Base-by-base conservation (phyloP, 768 basidiomycete species). In the Amanita fuliginea region DNA sequence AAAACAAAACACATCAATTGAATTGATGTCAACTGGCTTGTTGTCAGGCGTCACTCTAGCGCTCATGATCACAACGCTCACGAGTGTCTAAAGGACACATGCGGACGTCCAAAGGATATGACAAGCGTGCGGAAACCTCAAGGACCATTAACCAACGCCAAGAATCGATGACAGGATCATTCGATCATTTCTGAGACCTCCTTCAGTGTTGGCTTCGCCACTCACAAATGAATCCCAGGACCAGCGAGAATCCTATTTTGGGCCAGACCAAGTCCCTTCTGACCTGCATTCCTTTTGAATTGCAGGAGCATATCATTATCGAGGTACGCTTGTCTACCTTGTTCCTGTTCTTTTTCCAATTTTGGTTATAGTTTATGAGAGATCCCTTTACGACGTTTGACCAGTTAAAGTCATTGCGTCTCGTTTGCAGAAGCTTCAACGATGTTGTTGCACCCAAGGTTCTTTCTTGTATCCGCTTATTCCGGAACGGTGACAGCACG, bases 311-410 rank as follows among this genome's bases (percentile, higher is more conserved):
- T 8, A 40, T 40, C 39, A 40, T 40, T 21, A 40, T 19, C 4
- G 10, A 40, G 18, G 39, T 40, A 11, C 19, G 19, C 21, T 21
- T 19, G 19, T 13, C 18, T 3, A 1, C 4, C 10, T 40, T 13
- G 2, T 3, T 2, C 18, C 39, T 11, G 39, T 40, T 21, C 9
- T 39, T 19, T 40, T 19, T 7, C 26, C 39, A 21, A 40, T 19
- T 4, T 19, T 7, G 19, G 16, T 21, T 16, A 6, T 26, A 48
- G 47, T 41, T 48, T 26, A 16, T 41, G 8, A 39, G 28, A 30
- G 16, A 48, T 39, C 47, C 47, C n/a, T 36, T 34, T 4, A 48
- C 47, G 16, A 48, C 47, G 16, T 48, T 48, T 33, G 47, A 48
- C 8, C 37, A 48, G 18, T 26, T 48, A n/a, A 48, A 41, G 33